Base-by-base conservation (phyloP, 2,329 filamentous ascomycete genomes). In the Phyllosticta citrichinensis region DNA sequence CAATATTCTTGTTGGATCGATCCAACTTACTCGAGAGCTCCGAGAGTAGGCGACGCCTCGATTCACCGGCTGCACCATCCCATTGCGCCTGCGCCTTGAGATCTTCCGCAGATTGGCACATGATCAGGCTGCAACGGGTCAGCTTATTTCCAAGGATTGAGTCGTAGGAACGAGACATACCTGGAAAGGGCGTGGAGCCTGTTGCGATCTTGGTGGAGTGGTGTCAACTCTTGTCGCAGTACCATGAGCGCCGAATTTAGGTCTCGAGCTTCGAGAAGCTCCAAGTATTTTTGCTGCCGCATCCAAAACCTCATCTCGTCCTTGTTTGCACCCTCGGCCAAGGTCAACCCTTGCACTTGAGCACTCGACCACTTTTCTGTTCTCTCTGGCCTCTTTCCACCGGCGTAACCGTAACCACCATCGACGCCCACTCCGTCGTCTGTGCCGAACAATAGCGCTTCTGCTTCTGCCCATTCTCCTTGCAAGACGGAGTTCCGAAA, bases 231-330 rank as follows among this genome's bases (percentile, higher is more conserved):
- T 64, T 85, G 86, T 20, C 94, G 85, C 54, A 99, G 81, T n/a
- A 97, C 91, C 68, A 81, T 81, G 62, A 99, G 79, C 8, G 93
- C 94, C 57, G 82, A 81, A 14, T 81, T 81, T 9, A 89, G 83
- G 67, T 97, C 86, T 66, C 85, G 80, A 68, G 81, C 79, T 72
- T 97, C 92, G 52, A 99, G 77, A 9, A 96, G 78, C 76, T 99
- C 94, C 30, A 99, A 79, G 68, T 93, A 99, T 73, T 97, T 97
- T 72, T 99, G 94, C 71, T 96, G 89, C 65, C 93, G 83, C 68
- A 99, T 79, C 79, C 86, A 87, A 73, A 97, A 97, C 55, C 87
- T 82, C 88, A 99, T 93, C 58, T 87, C 80, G 66, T 87, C 85
- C 62, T 82, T 82, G 68, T 96, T 87, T 6, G 90, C 87, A 24